Evolutionary conservation across 495 filamentous ascomycete species (phyloP), one percentile per base, ranked within the genome.

Genomic region (Aspergillus coremiiformis): DNA sequence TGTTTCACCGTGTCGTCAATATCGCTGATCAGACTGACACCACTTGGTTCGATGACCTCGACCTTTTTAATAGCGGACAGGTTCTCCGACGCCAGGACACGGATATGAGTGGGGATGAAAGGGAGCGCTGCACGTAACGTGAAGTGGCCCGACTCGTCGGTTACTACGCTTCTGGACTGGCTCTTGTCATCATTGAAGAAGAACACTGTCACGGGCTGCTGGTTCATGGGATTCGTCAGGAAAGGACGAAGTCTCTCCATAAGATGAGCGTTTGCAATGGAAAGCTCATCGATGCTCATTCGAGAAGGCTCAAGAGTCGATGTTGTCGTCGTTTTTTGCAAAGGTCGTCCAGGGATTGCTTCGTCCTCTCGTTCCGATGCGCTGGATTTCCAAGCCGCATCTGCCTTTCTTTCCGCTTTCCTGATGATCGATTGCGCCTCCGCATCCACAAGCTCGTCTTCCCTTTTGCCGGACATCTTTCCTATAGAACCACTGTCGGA

Each of bases 1-100:
- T 90, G 89, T 64, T 99, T 99, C 53, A 99, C 86, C 0, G 93
- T 99, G 66, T 99, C 93, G 62, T 99, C 93, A 52, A 99, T 91
- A 59, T 99, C 93, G 62, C 89, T 96, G 61, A 99, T 96, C 47
- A 99, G 50, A 62, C 91, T 96, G 55, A 99, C 77, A 20, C 93
- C 93, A n/a, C 66, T 72, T 0, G 86, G 78, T 47, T 94, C 85
- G 15, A 86, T 87, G 23, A 95, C 74, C 33, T 80, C 72, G 30
- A 97, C 77, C 12, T 83, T 78, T 54, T 89, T 84, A 0, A 83
- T 85, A 7, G 81, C 82, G 9, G 90, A 95, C 5, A 99, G 74
- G 32, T 84, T 78, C 66, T 96, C 90, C 15, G 84, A 93, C 11
- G 89, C 93, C 19, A 97, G 70, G 2, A 97, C 84, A 21, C 89